Base-by-base conservation (phyloP, 2,329 filamentous ascomycete genomes). In the Epichloe hybrida region DNA sequence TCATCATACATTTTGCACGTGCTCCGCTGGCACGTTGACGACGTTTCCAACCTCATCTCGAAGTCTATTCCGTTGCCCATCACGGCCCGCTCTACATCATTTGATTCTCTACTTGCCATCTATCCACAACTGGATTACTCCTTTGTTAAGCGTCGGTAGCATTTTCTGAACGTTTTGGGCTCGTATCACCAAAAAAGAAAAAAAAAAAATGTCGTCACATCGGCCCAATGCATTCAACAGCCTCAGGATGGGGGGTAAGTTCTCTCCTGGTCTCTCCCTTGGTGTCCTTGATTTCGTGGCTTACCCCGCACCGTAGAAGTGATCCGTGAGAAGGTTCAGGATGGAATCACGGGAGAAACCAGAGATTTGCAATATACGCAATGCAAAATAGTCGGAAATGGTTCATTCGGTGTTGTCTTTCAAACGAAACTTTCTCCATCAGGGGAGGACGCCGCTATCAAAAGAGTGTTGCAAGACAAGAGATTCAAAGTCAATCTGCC, bases 381-480 rank as follows among this genome's bases (percentile, higher is more conserved):
- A 68, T 97, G 91, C 77, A 98, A 98, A 75, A 97, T 98, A 63
- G 93, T 98, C 46, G 93, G 93, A 68, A 98, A 98, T 73, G 93
- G 93, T 59, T 97, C 91, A 37, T 98, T 98, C 61, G 93, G 93
- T 58, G 91, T 98, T 48, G 93, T 98, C 57, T 98, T 98, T 70
- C 93, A 98, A 74, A 98, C 93, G 52, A 97, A 97, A 75, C 80
- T 98, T 62, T 91, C 91, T 54, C 93, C 93, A n/a, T 93, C 87
- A 56, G 91, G 91, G 57, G 93, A 98, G 70, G 93, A 98, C 73
- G 93, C 93, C 50, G 93, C 93, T 67, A 98, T 98, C 77, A 98
- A 98, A 78, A 85, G 93, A 62, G 93, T 98, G 54, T 80, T 98
- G 53, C 93, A 98, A 67, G 93, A 98, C 77, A 98, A 98, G 78